Percentiles rank a stretch among this genome's conserved stretches.
Evolutionary conservation across 2,329 filamentous ascomycete species (phyloP).

Genomic region (Thelonectria blattea): DNA sequence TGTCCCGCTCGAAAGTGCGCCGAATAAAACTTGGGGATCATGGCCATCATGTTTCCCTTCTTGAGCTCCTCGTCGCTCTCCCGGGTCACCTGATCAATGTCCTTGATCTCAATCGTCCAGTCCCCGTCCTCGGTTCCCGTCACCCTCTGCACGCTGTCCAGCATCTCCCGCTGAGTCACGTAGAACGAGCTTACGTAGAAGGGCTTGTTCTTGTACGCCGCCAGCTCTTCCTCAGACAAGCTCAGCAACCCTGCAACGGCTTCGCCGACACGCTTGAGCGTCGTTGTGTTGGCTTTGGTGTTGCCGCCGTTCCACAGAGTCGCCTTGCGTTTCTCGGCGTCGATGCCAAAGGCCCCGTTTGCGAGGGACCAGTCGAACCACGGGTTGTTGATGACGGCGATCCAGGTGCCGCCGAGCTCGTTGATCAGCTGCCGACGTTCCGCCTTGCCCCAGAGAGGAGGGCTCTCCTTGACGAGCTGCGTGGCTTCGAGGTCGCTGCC

Average conservation of each 20-base stretch:
- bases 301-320: conserved; percentile 41
- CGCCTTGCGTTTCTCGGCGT: conserved; percentile 39
- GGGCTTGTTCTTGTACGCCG: conserved; percentile 37
- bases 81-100: conserved; percentile 15
- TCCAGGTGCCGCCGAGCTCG: conserved; percentile 41
- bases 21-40: conserved; percentile 36
- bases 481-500: conserved; percentile 37
- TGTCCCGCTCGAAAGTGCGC: conserved; percentile 40
- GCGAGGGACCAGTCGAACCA: conserved; percentile 43
- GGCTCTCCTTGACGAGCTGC: conserved; percentile 32
- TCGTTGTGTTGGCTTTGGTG: conserved; percentile 38
- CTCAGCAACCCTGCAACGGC: conserved; percentile 44
- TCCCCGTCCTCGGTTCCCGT: conserved; percentile 61
- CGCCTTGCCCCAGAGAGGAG: conserved; percentile 35
- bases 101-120: conserved; percentile 33
- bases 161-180: conserved; percentile 67
- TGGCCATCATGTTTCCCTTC: conserved; percentile 27
- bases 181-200: conserved; percentile 61
- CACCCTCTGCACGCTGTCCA: conserved; percentile 64
- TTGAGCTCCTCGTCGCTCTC: conserved; percentile 25
- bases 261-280: conserved; percentile 41
- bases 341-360: conserved; percentile 40
- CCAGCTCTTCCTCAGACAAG: conserved; percentile 41
- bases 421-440: conserved; percentile 37
- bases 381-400: conserved; percentile 42